phyloP scores from a whole-genome alignment of 2,329 filamentous ascomycete species.

The Sclerotinia sclerotiorum region DNA sequence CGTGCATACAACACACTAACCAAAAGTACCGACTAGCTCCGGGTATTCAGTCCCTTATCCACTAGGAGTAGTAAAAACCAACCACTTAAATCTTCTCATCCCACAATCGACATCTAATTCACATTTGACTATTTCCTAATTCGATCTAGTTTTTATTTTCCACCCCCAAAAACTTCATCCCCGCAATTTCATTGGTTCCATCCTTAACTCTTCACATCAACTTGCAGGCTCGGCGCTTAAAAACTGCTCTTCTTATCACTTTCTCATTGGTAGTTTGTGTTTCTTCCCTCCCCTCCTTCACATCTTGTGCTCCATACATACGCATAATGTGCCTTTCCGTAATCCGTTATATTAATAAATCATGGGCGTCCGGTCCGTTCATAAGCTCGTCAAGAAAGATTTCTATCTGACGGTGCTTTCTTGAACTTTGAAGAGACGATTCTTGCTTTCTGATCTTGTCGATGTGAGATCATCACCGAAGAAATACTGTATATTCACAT shows the following conservation, averaged over 20 bases:
- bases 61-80: not conserved
- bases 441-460: not conserved
- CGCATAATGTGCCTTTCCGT: constrained; percentile 5
- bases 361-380: constrained; percentile 3
- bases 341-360: constrained; percentile 22
- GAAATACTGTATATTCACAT: not conserved
- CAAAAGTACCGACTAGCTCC: not conserved
- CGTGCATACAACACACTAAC: not conserved
- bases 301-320: not conserved
- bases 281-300: constrained; percentile 7
- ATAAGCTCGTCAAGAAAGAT: constrained; percentile 4
- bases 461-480: not conserved
- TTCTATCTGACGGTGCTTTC: not conserved
- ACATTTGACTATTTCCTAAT: not conserved
- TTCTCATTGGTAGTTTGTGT: constrained; percentile 3
- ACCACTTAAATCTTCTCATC: constrained; percentile 3
- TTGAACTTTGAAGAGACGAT: constrained; percentile 12
- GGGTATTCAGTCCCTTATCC: not conserved
- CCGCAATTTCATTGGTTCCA: constrained; percentile 13
- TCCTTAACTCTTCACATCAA: constrained; percentile 1
- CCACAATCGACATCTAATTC: not conserved
- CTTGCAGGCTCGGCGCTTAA: constrained; percentile 15
- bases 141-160: not conserved
- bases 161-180: not conserved
- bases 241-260: not conserved